Base-by-base conservation (phyloP, 2,329 filamentous ascomycete genomes). In the Epichloe uncinata region DNA sequence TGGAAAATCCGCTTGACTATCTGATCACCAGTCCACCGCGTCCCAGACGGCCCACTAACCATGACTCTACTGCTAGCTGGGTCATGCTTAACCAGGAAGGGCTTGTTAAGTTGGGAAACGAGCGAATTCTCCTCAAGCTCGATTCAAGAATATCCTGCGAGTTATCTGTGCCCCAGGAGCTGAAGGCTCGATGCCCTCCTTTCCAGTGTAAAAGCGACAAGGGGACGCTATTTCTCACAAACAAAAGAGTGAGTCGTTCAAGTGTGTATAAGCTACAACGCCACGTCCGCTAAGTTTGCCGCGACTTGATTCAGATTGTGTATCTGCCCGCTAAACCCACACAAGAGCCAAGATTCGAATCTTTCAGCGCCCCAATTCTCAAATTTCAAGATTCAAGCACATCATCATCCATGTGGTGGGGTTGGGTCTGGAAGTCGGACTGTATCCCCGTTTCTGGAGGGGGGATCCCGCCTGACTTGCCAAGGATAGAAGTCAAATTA, bases 311-410 rank as follows among this genome's bases (percentile, higher is more conserved):
- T n/a, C 15, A 95, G 85, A 76, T 97, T 57, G 83, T 97, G 56
- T 97, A 95, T 65, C 79, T 97, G 15, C 89, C 91, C 16, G 72
- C 80, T 48, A 77, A 80, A 51, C 76, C 82, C 4, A 85, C 83
- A 16, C 71, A 75, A 49, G 68, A 79, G 47, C 66, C 66, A 46
- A 68, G 63, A 47, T 79, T 96, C 62, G 82, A 91, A 64, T 95
- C 89, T 46, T 96, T 97, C 68, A 88, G 88, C 41, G 82, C 85
- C 0, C 90, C 90, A 40, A 85, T 96, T 53, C 77, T 95, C 55
- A 90, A 91, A 63, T 78, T 95, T 42, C 80, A 87, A 66, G 91
- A 97, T 66, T 85, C 85, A 6, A 87, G 86, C 61, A 85, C 94
- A 53, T 67, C 65, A 9, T 82, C 84, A 34, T 87, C 90, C 3